Conservation (phyloP, 345 rosid species). For the Moringa oleifera region DNA sequence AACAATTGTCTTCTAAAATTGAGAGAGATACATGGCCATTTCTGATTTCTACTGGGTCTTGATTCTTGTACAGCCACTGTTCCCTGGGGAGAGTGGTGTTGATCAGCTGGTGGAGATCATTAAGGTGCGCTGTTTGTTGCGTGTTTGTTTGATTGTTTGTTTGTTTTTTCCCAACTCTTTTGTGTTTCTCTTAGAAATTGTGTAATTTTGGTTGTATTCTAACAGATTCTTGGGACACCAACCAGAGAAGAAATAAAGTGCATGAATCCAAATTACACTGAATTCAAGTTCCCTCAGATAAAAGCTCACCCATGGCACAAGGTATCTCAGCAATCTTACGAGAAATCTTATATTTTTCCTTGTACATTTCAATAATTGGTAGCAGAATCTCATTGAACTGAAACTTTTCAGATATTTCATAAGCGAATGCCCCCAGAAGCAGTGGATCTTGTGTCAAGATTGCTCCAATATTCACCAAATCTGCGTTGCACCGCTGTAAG, state of each 20-base stretch:
- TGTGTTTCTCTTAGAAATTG: background rate
- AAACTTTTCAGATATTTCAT: conserved; percentile 52
- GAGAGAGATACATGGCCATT: background rate
- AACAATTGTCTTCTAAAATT: too few species aligned
- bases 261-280: conserved; percentile 91
- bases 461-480: conserved; percentile 86
- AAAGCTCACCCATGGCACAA: conserved; percentile 98
- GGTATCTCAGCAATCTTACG: conserved; percentile 31
- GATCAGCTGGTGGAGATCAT: conserved; percentile 93
- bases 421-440: conserved; percentile 74
- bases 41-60: conserved; percentile 16
- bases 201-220: conserved; percentile 3
- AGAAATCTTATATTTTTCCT: background rate
- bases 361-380: background rate
- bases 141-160: background rate
- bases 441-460: conserved; percentile 78
- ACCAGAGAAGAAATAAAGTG: conserved; percentile 90
- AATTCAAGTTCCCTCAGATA: conserved; percentile 86
- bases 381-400: background rate
- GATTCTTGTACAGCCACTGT: conserved; percentile 53
- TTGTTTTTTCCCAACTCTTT: background rate
- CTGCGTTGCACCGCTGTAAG: conserved; percentile 81
- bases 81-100: conserved; percentile 92
- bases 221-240: conserved; percentile 83
- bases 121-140: conserved; percentile 42